Evolutionary conservation across 805 yeast species (phyloP), one percentile per base, ranked within the genome.

Genomic region (Nakazawaea ishiwadae): DNA sequence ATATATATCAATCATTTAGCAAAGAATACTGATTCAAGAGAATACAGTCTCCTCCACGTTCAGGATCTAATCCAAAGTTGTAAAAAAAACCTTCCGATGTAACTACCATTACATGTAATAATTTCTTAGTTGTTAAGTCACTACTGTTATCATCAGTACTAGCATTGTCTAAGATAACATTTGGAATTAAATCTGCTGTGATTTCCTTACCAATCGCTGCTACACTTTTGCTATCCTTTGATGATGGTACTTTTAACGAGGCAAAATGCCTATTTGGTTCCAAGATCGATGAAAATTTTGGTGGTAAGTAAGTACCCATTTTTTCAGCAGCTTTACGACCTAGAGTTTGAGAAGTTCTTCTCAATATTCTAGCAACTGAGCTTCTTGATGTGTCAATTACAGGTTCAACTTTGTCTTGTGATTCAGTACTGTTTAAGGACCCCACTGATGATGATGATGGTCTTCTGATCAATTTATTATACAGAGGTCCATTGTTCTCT

Each of bases 261-360:
- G 98, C 98, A 71, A 93, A 93, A 58, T 91, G 97, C 45, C 99
- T 72, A 15, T 86, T 80, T 6, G 97, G 95, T 56, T 91, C 97
- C 53, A 91, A 66, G 45, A 91, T 81, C 0, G 96, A 87, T 2
- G 91, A 79, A 43, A 91, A 82, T 41, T 86, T 77, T 10, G 84
- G 79, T 2, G 97, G 96, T 21, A 90, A 69, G 47, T 83, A 84
- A n/a, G 86, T 86, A 0, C 95, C 96, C 75, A 89, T 81, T 39
- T 80, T 83, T 52, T 83, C 95, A 0, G 96, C 96, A 1, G 93
- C 93, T 48, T 77, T 78, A 37, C 90, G 65, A 0, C 91, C 90
- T 42, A 84, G 65, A 4, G 75, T 77, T 51, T 85, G 95, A 0
- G 93, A 84, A 2, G 91, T 83, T 46, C 87, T 68, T 50, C 95